Conservation (phyloP, 2,329 filamentous ascomycete species). For the Fusarium udum region DNA sequence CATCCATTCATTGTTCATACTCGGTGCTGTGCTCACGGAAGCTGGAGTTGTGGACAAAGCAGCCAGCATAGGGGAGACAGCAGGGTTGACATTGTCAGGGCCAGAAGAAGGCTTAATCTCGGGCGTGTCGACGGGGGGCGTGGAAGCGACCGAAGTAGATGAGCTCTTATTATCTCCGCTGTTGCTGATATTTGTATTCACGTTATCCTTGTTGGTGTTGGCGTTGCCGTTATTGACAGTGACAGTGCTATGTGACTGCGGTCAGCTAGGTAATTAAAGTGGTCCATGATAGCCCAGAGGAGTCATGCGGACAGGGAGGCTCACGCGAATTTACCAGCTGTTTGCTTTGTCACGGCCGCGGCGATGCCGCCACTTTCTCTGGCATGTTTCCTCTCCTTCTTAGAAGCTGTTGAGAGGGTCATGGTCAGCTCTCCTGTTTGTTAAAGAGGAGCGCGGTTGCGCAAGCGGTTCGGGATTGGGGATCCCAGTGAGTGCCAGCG, state of each 20-base stretch:
- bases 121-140: conserved; percentile 56
- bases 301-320: conserved; percentile 48
- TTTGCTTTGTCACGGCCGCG: conserved; percentile 63
- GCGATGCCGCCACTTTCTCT: conserved; percentile 63
- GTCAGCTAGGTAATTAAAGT: conserved; percentile 38
- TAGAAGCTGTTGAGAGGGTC: conserved; percentile 50
- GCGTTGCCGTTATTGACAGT: conserved; percentile 40
- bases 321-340: conserved; percentile 62
- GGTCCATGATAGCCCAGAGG: conserved; percentile 16
- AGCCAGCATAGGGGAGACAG: conserved; percentile 58
- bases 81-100: conserved; percentile 55
- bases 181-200: conserved; percentile 39
- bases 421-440: conserved; percentile 37
- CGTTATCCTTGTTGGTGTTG: conserved; percentile 47
- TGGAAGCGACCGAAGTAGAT: conserved; percentile 55
- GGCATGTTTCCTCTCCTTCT: conserved; percentile 65
- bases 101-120: conserved; percentile 55
- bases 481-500: neutral
- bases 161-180: conserved; percentile 48
- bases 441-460: conserved; percentile 21
- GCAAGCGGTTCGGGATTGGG: conserved; percentile 18
- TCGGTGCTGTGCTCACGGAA: conserved; percentile 58
- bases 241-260: conserved; percentile 33
- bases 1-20: conserved; percentile 59
- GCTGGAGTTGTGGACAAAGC: conserved; percentile 60